A percentile compares a stretch with the other conserved stretches of the same genome.
phyloP scores from a whole-genome alignment of 2,329 filamentous ascomycete species.

The Exophiala phaeomuriformis region DNA sequence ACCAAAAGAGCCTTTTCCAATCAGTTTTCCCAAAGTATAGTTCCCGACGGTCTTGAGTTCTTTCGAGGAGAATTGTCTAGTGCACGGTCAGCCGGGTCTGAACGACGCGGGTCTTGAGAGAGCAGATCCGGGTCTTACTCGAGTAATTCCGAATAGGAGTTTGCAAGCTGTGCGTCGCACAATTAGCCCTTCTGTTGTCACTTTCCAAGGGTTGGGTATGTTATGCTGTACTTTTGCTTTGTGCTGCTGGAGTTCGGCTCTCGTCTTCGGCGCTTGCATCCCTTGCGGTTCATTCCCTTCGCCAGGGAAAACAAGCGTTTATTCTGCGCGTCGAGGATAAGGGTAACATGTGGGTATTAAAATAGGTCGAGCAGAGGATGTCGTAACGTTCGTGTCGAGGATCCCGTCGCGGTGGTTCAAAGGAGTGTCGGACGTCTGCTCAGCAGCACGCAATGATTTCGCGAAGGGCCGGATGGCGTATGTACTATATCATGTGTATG shows the following conservation, averaged over 20 bases:
- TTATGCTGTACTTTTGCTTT: constrained; percentile 47
- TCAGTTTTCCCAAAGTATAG: constrained; percentile 82
- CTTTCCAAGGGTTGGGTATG: not conserved
- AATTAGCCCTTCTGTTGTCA: constrained; percentile 20
- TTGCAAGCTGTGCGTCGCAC: constrained; percentile 63
- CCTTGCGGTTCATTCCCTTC: constrained; percentile 12
- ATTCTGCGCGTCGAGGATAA: constrained; percentile 11
- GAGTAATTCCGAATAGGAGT: constrained; percentile 91
- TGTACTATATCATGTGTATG: not conserved
- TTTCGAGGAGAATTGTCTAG: constrained; percentile 84
- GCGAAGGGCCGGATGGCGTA: not conserved
- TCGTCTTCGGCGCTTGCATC: constrained; percentile 42
- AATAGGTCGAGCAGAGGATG: not conserved
- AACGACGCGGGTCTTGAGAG: not conserved
- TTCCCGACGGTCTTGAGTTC: constrained; percentile 91
- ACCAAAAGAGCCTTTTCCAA: constrained; percentile 96
- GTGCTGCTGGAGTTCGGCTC: constrained; percentile 53
- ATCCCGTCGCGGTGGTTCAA: not conserved
- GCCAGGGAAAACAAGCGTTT: constrained; percentile 8
- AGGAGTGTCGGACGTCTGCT: not conserved
- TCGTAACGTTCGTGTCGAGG: not conserved
- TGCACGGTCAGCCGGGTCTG: constrained; percentile 18
- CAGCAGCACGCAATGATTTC: not conserved
- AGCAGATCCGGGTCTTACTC: constrained; percentile 56
- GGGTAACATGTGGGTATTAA: constrained; percentile 17